These are phyloP conservation scores for Fistulinella cinereoalba DNA, from an alignment of 1,284 basidiomycete genomes.

Conservation along the genomic window DNA sequence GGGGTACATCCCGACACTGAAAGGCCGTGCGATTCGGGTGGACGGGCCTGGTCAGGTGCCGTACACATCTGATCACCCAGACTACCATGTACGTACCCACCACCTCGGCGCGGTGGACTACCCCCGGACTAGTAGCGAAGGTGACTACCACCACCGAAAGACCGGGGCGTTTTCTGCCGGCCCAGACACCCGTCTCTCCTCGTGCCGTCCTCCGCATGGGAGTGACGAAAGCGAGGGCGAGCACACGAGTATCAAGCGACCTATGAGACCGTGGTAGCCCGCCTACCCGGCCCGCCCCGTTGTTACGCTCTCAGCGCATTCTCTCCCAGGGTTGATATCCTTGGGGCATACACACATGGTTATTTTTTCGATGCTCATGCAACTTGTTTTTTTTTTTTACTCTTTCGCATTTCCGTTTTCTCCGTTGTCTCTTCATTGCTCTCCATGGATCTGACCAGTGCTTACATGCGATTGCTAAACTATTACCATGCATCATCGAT, in stretches of 20 bases:
- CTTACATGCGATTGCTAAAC: slow-evolving; percentile 10
- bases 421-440: neutral
- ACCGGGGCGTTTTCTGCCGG: slow-evolving; percentile 9
- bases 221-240: slow-evolving; percentile 33
- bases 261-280: slow-evolving; percentile 36
- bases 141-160: slow-evolving; percentile 16
- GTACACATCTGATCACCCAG: slow-evolving; percentile 13
- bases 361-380: neutral
- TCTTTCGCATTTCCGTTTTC: neutral
- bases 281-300: neutral
- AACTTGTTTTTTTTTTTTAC: neutral
- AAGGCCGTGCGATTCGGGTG: slow-evolving; percentile 10
- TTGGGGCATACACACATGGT: neutral
- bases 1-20: slow-evolving; percentile 13
- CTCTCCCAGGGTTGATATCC: neutral
- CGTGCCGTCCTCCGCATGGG: slow-evolving; percentile 18
- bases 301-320: neutral
- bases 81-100: slow-evolving; percentile 16
- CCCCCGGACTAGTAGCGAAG: slow-evolving; percentile 7
- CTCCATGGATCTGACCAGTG: slow-evolving; percentile 14
- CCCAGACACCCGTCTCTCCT: slow-evolving; percentile 17
- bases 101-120: slow-evolving; percentile 14
- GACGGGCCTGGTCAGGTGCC: slow-evolving; percentile 15
- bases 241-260: slow-evolving; percentile 18
- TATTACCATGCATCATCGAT: slow-evolving; percentile 16